phyloP scores from a whole-genome alignment of 495 filamentous ascomycete species.

The Stereocaulon alpinum region DNA sequence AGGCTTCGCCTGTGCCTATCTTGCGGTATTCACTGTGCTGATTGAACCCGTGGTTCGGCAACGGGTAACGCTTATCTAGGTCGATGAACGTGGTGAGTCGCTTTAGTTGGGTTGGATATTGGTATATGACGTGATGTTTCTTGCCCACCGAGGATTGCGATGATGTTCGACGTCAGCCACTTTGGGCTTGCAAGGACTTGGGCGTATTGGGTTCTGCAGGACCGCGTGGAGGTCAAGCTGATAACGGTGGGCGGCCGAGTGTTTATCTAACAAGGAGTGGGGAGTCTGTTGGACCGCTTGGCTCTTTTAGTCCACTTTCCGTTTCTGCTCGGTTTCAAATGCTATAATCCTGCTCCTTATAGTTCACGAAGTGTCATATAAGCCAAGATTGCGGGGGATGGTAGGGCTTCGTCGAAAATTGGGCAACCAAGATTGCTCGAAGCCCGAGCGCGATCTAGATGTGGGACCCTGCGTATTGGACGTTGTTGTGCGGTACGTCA shows the following conservation, averaged over 20 bases:
- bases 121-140: background rate
- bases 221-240: background rate
- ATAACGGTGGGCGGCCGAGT: background rate
- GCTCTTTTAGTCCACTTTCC: background rate
- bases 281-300: background rate
- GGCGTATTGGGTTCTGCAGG: background rate
- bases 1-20: background rate
- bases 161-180: background rate
- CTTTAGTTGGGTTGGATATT: background rate
- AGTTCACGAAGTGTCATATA: background rate
- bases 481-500: background rate
- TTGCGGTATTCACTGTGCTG: background rate
- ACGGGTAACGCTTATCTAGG: background rate
- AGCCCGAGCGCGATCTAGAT: background rate
- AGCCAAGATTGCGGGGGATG: background rate
- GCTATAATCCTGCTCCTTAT: background rate
- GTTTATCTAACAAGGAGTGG: background rate
- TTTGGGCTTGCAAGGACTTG: background rate
- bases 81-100: background rate
- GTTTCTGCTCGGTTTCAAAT: background rate
- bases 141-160: background rate
- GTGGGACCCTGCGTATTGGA: background rate
- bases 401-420: background rate
- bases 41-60: background rate
- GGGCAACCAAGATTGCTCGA: background rate